Conservation (phyloP, 225 moss, liverwort and hornwort genomes). For the Pseudoscleropodium purum region DNA sequence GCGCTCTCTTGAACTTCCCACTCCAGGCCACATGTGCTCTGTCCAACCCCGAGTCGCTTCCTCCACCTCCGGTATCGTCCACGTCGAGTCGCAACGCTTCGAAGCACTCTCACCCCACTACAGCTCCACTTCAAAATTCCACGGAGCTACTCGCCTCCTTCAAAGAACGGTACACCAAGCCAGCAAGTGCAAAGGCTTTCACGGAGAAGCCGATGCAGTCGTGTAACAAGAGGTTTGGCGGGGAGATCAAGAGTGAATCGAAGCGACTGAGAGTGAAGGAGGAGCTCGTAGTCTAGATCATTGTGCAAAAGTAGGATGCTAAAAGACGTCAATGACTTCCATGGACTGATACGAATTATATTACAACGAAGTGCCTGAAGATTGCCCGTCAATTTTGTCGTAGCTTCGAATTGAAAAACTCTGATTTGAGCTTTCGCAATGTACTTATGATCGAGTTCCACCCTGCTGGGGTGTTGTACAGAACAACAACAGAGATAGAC, state of each 20-base stretch:
- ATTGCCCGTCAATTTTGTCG: background rate
- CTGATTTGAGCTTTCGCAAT: background rate
- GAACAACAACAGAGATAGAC: background rate
- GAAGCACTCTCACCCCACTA: background rate
- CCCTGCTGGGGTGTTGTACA: slow-evolving; percentile 5
- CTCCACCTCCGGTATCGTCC: slow-evolving; percentile 20
- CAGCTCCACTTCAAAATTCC: background rate
- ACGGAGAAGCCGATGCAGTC: slow-evolving; percentile 4
- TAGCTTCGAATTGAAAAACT: background rate
- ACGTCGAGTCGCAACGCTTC: slow-evolving; percentile 9
- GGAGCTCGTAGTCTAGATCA: background rate
- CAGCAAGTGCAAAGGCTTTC: background rate
- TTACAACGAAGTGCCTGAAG: background rate
- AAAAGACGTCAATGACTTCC: background rate
- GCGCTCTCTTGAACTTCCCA: slow-evolving; percentile 38
- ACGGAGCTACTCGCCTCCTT: background rate
- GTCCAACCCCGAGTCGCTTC: slow-evolving; percentile 28
- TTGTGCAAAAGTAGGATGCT: background rate
- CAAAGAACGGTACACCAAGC: slow-evolving; percentile 13
- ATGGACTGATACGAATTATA: background rate
- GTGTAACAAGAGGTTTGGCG: slow-evolving; percentile 12
- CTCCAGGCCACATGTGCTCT: slow-evolving; percentile 27
- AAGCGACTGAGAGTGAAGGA: slow-evolving; percentile 20
- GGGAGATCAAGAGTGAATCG: background rate
- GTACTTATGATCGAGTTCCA: background rate